phyloP scores from a whole-genome alignment of 2,329 filamentous ascomycete species.

The Geosmithia flava region DNA sequence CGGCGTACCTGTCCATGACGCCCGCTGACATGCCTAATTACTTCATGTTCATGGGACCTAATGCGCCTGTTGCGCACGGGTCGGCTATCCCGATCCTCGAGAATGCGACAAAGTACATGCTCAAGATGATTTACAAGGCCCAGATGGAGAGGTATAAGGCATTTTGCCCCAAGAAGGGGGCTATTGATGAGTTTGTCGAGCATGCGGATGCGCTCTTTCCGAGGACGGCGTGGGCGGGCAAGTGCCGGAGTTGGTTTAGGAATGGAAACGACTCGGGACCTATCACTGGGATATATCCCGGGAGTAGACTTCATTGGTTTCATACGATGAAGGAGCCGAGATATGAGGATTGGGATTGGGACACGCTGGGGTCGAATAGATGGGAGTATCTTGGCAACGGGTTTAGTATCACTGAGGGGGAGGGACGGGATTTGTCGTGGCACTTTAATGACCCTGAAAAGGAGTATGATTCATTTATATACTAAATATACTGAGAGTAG shows the following conservation, averaged over 20 bases:
- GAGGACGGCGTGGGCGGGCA: constrained; percentile 35
- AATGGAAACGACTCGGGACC: constrained; percentile 25
- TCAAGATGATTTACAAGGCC: constrained; percentile 32
- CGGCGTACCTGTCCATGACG: constrained; percentile 15
- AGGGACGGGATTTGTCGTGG: not conserved
- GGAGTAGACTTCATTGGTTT: constrained; percentile 36
- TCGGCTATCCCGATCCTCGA: constrained; percentile 37
- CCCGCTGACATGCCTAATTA: constrained; percentile 14
- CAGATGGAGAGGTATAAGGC: constrained; percentile 36
- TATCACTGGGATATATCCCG: constrained; percentile 31
- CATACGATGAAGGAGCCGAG: constrained; percentile 35
- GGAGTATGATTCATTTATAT: not conserved
- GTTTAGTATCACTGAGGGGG: constrained; percentile 44
- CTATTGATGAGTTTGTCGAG: constrained; percentile 36
- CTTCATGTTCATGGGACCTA: constrained; percentile 19
- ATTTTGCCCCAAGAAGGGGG: constrained; percentile 29
- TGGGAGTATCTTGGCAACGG: constrained; percentile 41
- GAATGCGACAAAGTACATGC: constrained; percentile 39
- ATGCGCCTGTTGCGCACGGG: constrained; percentile 18
- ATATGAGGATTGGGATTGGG: constrained; percentile 35
- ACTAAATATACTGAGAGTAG: too few relatives aligned
- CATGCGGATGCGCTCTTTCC: constrained; percentile 39
- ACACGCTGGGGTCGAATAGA: constrained; percentile 53
- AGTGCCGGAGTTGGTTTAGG: constrained; percentile 39
- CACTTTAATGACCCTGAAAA: not conserved